Evolutionary conservation across 1,139 yeast genomes (phyloP), one percentile per base, ranked within the genome.

Genomic region (Sugiyamaella grinbergsii): DNA sequence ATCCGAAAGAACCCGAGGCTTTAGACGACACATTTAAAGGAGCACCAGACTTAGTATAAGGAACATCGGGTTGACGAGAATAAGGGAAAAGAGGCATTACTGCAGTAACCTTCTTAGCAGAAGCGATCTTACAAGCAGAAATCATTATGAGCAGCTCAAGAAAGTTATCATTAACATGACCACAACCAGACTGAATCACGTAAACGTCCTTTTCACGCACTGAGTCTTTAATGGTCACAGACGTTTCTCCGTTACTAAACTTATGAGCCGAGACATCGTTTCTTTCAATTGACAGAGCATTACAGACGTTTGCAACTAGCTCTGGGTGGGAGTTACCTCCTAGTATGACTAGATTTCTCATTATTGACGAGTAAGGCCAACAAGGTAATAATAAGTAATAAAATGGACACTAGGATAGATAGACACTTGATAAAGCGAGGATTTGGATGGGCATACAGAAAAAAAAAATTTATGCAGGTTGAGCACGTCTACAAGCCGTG

Each of bases 61-160:
- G 96, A 38, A 88, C 83, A 69, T 91, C 98, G 1, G 96, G 95
- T 70, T 94, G 99, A 64, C 99, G 78, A 1, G 96, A 87, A 68
- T 94, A 94, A 19, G 98, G 97, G 68, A 94, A 93, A 56, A 89
- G 76, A 4, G 99, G 98, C 69, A 93, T 75, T 32, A 94, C 96
- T 0, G 96, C 98, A 2, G 97, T 91, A 38, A 91, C 96, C 58
- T 95, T 78, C 55, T 81, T 83, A 11, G 98, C 98, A 59, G 95
- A 85, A 2, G 98, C 96, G 26, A 94, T 86, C 66, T 93, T 93
- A 70, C 98, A 91, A 4, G 98, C 98, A 15, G 95, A 85, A 45
- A 94, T 81, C 77, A 89, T 82, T 60, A 94, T 86, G 59, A 93
- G 72, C 48, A 94, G 75, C 70, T 94, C 98, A 67, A 94, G 79